Base-by-base conservation (phyloP, 2,329 filamentous ascomycete species). In the Rutstroemia sp. region DNA sequence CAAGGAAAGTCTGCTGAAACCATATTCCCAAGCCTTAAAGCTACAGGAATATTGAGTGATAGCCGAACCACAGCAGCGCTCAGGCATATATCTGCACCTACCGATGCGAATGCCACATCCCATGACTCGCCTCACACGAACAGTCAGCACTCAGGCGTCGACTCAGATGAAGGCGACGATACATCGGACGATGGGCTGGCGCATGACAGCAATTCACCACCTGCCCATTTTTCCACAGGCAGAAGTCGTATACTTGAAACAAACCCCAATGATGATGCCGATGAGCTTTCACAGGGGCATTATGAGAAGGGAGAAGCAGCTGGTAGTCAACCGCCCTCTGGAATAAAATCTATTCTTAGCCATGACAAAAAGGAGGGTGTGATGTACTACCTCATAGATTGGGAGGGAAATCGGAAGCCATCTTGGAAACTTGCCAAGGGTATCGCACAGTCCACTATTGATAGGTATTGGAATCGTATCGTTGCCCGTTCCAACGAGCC, bases 341-440 rank as follows among this genome's bases (percentile, higher is more conserved):
- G 30, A 49, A 38, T 25, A 34, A 34, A 49, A 49, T 19, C 10
- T 51, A 41, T 50, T 27, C 25, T 27, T 27, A 27, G 25, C 25
- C 25, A 27, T 27, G 25, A 30, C 10, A 19, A 38, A 7, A 37
- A 49, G 12, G 59, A 57, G 18, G 46, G 25, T 16, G 44, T 57
- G 6, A 19, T 54, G 3, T 61, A 57, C 37, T 70, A 67, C 38
- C 44, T 62, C 2, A 63, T 69, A 18, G 61, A 63, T 41, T 69
- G 68, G 68, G 61, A 59, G 7, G 67, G 65, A 1, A 46, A 64
- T 39, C 62, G 53, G 39, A 38, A 52, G 6, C 45, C 64, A 34
- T 59, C 63, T 1, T 69, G 66, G 67, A 65, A 70, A 37, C 64
- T 63, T 7, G 63, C 56, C 5, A 50, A 58, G 7, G 62, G 65